A percentile compares a stretch with the other conserved stretches of the same genome.
Conservation (phyloP, 176 grass and related monocot species). For the Lolium multiflorum region DNA sequence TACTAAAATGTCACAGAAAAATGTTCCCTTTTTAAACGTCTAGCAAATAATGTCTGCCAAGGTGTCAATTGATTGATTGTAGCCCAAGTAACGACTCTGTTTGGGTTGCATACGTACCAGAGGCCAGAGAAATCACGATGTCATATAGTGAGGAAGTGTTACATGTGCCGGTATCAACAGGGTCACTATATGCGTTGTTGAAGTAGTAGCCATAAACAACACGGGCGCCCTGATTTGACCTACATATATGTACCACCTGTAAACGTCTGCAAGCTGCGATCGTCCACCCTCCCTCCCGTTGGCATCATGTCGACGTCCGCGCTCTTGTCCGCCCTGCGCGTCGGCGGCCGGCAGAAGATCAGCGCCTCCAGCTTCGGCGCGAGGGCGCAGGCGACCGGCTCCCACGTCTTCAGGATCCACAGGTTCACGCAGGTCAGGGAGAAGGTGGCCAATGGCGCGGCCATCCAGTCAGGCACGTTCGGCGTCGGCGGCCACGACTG, state of each 20-base stretch:
- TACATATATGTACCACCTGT: background rate
- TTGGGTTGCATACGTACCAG: background rate
- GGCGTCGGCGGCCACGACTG: background rate
- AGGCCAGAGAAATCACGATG: background rate
- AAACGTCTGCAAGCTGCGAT: background rate
- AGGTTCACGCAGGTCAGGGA: background rate
- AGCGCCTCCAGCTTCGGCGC: background rate
- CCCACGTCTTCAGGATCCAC: slow-evolving; percentile 5
- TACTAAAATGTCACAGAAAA: too few relatives aligned
- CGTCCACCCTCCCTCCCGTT: background rate
- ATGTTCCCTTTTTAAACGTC: too few relatives aligned
- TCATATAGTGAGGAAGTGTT: background rate
- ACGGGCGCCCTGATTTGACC: background rate
- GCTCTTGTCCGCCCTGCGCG: background rate
- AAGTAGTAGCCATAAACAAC: background rate
- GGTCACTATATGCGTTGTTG: background rate
- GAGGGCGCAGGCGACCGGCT: background rate
- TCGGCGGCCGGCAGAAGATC: background rate
- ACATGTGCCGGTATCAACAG: too few relatives aligned
- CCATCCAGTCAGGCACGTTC: background rate
- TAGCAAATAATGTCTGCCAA: too few relatives aligned
- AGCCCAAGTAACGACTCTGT: background rate
- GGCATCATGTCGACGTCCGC: background rate
- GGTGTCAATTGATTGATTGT: background rate
- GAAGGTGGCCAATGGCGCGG: background rate